These are phyloP conservation scores for Phaffomyces thermotolerans DNA, from an alignment of 805 yeast species.

Conservation along the genomic window DNA sequence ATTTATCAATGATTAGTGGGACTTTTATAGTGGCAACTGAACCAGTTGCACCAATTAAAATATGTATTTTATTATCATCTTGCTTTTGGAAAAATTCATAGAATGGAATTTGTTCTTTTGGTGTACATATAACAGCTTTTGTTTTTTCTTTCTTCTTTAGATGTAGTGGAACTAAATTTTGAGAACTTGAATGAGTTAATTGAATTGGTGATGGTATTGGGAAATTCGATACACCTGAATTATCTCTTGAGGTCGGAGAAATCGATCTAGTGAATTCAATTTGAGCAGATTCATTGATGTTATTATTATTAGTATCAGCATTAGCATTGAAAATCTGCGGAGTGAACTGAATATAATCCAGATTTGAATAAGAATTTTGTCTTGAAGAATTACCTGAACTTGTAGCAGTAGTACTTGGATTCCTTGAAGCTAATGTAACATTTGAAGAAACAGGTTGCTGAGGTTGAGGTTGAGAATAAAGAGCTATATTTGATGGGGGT, in stretches of 20 bases:
- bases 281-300: not conserved
- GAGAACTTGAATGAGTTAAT: not conserved
- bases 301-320: not conserved
- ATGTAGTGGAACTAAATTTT: constrained; percentile 5
- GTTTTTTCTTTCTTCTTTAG: constrained; percentile 30
- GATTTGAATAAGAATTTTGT: constrained; percentile 21
- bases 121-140: constrained; percentile 49
- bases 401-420: constrained; percentile 13
- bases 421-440: constrained; percentile 10
- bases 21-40: constrained; percentile 95
- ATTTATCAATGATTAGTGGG: constrained; percentile 79
- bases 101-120: constrained; percentile 66
- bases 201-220: not conserved
- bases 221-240: not conserved
- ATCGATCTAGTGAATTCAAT: constrained; percentile 4
- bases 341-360: constrained; percentile 19
- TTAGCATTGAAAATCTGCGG: not conserved
- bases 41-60: constrained; percentile 89
- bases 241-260: constrained; percentile 5
- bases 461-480: not conserved
- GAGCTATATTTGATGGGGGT: not conserved
- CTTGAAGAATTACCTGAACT: constrained; percentile 20
- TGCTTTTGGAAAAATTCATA: constrained; percentile 61
- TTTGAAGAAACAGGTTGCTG: not conserved
- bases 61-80: constrained; percentile 82